Conservation (phyloP, 352 stramenopile genomes). For the Albugo candida region DNA sequence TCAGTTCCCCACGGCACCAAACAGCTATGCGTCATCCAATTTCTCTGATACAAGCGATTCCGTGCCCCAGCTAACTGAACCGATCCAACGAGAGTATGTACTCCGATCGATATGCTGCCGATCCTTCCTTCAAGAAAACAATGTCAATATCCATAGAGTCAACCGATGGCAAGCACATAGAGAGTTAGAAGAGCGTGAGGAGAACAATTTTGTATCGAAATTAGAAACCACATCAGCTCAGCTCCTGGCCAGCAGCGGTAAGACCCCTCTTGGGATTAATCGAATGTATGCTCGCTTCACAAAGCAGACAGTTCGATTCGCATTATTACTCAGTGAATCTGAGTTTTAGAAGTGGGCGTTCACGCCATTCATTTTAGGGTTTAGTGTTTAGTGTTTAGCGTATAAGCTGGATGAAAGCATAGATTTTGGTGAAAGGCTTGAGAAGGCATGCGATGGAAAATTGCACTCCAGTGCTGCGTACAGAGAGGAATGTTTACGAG, state of each 20-base stretch:
- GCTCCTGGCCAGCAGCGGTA: slow-evolving; percentile 13
- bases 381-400: too few species aligned
- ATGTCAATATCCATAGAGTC: slow-evolving; percentile 3
- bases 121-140: slow-evolving; percentile 24
- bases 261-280: slow-evolving; percentile 47
- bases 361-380: too few species aligned
- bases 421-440: too few species aligned
- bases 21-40: too few species aligned
- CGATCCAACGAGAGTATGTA: slow-evolving; percentile 48
- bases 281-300: slow-evolving; percentile 66
- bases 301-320: slow-evolving; percentile 58
- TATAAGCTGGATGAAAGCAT: too few species aligned
- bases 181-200: background rate
- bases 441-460: too few species aligned
- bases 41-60: too few species aligned
- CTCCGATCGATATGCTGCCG: slow-evolving; percentile 48
- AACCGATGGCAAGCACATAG: background rate
- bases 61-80: too few species aligned
- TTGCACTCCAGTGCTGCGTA: too few species aligned
- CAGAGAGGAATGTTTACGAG: too few species aligned
- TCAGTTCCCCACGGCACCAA: too few species aligned
- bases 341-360: slow-evolving; percentile 27
- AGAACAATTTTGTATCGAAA: background rate
- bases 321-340: slow-evolving; percentile 40
- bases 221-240: background rate